Percentiles rank a stretch among this genome's conserved stretches.
Conservation (phyloP, 108 stramenopile genomes). For the Poteriospumella lacustris region DNA sequence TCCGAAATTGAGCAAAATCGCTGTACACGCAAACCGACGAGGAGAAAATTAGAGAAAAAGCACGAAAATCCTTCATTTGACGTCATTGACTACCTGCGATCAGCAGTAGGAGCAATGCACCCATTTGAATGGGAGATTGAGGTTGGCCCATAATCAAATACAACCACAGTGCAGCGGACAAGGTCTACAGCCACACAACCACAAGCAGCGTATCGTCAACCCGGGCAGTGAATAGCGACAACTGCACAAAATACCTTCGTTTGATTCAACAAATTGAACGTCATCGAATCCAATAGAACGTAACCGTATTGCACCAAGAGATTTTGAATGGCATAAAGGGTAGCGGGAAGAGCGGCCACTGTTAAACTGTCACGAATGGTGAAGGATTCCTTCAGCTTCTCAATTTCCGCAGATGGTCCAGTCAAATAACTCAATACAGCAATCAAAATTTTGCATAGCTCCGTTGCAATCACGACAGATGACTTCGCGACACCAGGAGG, state of each 20-base stretch:
- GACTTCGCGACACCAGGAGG: slow-evolving; percentile 55
- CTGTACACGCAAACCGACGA: no score
- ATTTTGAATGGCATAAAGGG: slow-evolving; percentile 83
- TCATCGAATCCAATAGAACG: slow-evolving; percentile 79
- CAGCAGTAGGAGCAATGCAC: slow-evolving; percentile 72
- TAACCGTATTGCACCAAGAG: slow-evolving; percentile 74
- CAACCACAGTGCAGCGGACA: slow-evolving; percentile 82
- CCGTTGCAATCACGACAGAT: slow-evolving; percentile 58
- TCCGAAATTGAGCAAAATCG: slow-evolving; percentile 19
- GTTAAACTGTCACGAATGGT: slow-evolving; percentile 46
- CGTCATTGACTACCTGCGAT: slow-evolving; percentile 42
- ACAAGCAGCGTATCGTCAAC: background rate
- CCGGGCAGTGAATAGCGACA: background rate
- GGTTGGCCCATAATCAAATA: slow-evolving; percentile 74
- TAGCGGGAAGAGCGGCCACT: slow-evolving; percentile 71
- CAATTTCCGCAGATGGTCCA: slow-evolving; percentile 40
- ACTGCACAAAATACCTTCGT: slow-evolving; percentile 57
- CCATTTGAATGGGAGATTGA: slow-evolving; percentile 70
- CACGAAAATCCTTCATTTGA: background rate
- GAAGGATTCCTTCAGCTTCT: slow-evolving; percentile 58
- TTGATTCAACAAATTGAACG: slow-evolving; percentile 90
- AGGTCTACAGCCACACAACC: slow-evolving; percentile 44
- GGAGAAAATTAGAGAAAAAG: background rate
- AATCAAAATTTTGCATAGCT: slow-evolving; percentile 65
- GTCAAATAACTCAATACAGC: background rate